Evolutionary conservation across 2,329 filamentous ascomycete genomes (phyloP).

Genomic region (Alternaria sp.): DNA sequence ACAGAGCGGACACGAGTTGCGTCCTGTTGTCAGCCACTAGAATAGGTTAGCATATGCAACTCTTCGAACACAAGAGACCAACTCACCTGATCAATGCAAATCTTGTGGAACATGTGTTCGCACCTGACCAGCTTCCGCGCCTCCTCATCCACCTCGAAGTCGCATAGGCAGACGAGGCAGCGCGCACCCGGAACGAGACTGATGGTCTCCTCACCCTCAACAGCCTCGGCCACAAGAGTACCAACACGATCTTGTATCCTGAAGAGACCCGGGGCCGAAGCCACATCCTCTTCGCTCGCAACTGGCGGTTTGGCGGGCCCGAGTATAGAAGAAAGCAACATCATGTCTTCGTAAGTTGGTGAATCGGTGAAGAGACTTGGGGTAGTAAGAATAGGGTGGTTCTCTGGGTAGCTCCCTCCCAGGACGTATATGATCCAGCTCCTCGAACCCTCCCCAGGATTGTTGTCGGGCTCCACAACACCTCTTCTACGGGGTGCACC

Average conservation of each 20-base stretch:
- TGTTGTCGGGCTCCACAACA: slow-evolving; percentile 63
- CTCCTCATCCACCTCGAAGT: slow-evolving; percentile 68
- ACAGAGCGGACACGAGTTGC: slow-evolving; percentile 68
- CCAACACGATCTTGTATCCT: slow-evolving; percentile 52
- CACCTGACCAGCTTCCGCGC: slow-evolving; percentile 67
- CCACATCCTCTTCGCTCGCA: slow-evolving; percentile 68
- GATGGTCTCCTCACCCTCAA: slow-evolving; percentile 45
- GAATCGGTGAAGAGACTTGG: slow-evolving; percentile 74
- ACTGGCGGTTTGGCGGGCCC: slow-evolving; percentile 73
- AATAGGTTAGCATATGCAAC: slow-evolving; percentile 13
- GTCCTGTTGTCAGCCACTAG: slow-evolving; percentile 72
- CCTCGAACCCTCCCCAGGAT: slow-evolving; percentile 63
- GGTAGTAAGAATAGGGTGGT: slow-evolving; percentile 72
- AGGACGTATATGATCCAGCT: slow-evolving; percentile 78
- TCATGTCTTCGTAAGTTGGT: slow-evolving; percentile 75
- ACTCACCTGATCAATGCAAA: slow-evolving; percentile 72
- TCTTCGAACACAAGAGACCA: background rate
- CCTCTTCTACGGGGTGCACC: slow-evolving; percentile 68
- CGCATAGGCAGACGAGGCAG: slow-evolving; percentile 70
- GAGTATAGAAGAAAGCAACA: slow-evolving; percentile 69
- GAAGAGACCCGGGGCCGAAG: slow-evolving; percentile 66
- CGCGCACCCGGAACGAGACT: slow-evolving; percentile 54
- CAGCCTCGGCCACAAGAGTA: slow-evolving; percentile 56
- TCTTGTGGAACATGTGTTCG: slow-evolving; percentile 69
- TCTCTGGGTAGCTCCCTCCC: slow-evolving; percentile 72